These are phyloP conservation scores for Tetratostichococcus sp. DNA, from an alignment of 139 green algal species.

Conservation along the genomic window DNA sequence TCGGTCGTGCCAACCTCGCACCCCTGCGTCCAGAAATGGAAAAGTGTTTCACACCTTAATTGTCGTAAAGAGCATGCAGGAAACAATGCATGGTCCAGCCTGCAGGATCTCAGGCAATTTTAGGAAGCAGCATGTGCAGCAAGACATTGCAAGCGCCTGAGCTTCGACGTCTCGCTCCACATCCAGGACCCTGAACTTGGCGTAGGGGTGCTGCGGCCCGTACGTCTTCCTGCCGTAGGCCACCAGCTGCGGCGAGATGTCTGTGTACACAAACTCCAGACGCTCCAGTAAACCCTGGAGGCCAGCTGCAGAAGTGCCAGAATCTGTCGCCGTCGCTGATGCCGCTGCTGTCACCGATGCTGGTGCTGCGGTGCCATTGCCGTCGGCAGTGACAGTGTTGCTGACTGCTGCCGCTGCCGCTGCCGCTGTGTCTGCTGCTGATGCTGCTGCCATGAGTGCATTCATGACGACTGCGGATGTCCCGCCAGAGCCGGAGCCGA, in stretches of 20 bases:
- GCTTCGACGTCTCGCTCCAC: not conserved
- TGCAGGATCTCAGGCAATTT: too few relatives aligned
- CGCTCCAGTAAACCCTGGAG: not conserved
- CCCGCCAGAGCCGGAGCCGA: slow-evolving; percentile 5
- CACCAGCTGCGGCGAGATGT: slow-evolving; percentile 10
- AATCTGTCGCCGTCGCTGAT: too few relatives aligned
- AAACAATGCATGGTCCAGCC: too few relatives aligned
- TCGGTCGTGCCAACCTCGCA: not conserved
- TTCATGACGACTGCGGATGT: slow-evolving; percentile 5
- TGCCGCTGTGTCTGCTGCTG: too few relatives aligned
- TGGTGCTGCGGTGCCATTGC: too few relatives aligned
- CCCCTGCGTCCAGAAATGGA: not conserved
- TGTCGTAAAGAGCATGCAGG: too few relatives aligned
- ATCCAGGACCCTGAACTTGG: slow-evolving; percentile 3
- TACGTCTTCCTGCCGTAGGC: slow-evolving; percentile 12
- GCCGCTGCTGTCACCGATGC: too few relatives aligned
- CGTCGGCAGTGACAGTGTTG: too few relatives aligned
- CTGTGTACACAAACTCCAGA: slow-evolving; percentile 10
- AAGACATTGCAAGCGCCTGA: not conserved
- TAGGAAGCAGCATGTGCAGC: too few relatives aligned
- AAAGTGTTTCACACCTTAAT: too few relatives aligned
- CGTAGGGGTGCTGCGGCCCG: not conserved
- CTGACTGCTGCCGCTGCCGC: too few relatives aligned
- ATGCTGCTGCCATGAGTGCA: not conserved
- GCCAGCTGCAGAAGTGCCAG: too few relatives aligned